A percentile compares a stretch with the other conserved stretches of the same genome.
These are phyloP conservation scores for Candida yuanshanica DNA, from an alignment of 805 yeast genomes.

Conservation along the genomic window DNA sequence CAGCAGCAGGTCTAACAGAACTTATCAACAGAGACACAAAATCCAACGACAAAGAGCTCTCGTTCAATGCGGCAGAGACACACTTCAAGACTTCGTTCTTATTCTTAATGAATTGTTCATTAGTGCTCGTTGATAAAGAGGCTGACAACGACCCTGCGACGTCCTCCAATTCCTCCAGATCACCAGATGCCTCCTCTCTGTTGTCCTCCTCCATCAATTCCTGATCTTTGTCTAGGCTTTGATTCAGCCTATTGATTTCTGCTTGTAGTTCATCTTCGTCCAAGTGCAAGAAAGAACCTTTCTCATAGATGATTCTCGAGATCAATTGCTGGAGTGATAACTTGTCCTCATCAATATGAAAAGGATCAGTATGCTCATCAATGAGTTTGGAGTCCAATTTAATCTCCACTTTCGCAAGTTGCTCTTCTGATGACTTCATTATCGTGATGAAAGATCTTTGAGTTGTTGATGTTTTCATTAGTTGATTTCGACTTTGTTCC, in stretches of 20 bases:
- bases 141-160: not conserved
- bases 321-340: slow-evolving; percentile 49
- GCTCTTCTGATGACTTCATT: slow-evolving; percentile 10
- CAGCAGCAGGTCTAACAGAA: slow-evolving; percentile 77
- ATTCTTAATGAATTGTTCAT: slow-evolving; percentile 39
- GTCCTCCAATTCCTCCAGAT: not conserved
- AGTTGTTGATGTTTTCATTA: too few species aligned
- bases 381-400: slow-evolving; percentile 20
- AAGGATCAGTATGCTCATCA: slow-evolving; percentile 22
- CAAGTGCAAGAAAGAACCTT: slow-evolving; percentile 51
- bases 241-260: slow-evolving; percentile 30
- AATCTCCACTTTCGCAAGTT: slow-evolving; percentile 12
- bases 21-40: slow-evolving; percentile 80
- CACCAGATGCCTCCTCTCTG: slow-evolving; percentile 3
- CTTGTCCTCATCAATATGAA: slow-evolving; percentile 23
- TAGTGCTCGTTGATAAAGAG: too few species aligned
- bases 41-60: slow-evolving; percentile 82
- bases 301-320: slow-evolving; percentile 50
- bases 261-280: slow-evolving; percentile 45
- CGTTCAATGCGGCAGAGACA: slow-evolving; percentile 71
- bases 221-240: not conserved
- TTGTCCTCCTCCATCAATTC: slow-evolving; percentile 2
- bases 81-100: slow-evolving; percentile 48
- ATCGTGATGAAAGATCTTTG: too few species aligned
- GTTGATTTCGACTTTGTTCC: too few species aligned